Evolutionary conservation across 768 basidiomycete genomes (phyloP), one percentile per base, ranked within the genome.

Genomic region (Amyloporia xantha): DNA sequence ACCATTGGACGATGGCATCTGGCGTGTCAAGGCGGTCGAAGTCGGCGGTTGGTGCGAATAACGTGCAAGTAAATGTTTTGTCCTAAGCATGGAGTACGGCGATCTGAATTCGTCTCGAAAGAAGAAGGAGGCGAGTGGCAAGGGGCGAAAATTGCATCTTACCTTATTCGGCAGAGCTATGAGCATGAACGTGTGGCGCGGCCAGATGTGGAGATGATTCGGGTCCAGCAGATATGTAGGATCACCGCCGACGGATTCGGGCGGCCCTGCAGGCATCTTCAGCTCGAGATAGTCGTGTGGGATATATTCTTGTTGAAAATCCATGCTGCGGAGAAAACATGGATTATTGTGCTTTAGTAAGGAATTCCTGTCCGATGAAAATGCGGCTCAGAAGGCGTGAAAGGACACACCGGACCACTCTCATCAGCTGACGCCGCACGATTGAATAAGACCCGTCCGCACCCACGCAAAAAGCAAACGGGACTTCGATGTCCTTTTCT

Each of bases 171-270:
- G 93, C 49, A 99, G 82, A 19, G 92, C 95, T 61, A 99, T 97
- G 60, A 99, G 81, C 95, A 99, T 99, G 76, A 98, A 98, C 41
- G 92, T 91, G 68, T 93, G 90, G 63, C 95, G 86, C 56, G 95
- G 96, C 95, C 95, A 99, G 61, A 99, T 97, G 71, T 99, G 95
- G 58, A 99, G 83, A 68, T 98, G 89, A 67, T 88, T 86, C 60
- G 90, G 88, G 75, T 94, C 91, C 67, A 99, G 84, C 50, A 82
- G 73, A 73, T 87, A 98, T 23, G 71, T 72, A 54, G 82, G 71
- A 52, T 76, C 74, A 64, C 79, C 88, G 65, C 73, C 69, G 59
- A 63, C 61, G 66, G 77, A 76, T 63, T 38, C 54, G 30, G 57
- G 52, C n/a, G 69, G 66, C 50, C 83, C 83, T 65, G 94, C 79